Conservation (phyloP, 192 early-diverging fungal genomes). For the Diversispora eburnea region DNA sequence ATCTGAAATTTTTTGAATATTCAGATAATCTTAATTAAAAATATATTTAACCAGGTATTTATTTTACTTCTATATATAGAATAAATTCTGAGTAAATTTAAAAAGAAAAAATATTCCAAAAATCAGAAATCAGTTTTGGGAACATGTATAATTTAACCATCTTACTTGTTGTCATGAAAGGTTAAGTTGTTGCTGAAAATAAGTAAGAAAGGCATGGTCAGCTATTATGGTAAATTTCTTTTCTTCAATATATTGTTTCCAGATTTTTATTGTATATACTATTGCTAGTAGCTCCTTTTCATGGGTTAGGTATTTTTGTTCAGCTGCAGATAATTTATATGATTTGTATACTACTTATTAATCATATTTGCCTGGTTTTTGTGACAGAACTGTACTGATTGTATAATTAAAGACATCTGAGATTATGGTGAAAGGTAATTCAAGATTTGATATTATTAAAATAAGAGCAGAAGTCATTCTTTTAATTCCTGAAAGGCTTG, state of each 20-base stretch:
- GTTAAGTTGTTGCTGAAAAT: slow-evolving; percentile 40
- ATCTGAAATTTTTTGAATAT: no score
- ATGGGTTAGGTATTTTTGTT: slow-evolving; percentile 34
- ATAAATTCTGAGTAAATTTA: no score
- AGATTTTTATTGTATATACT: slow-evolving; percentile 37
- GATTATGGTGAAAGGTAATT: slow-evolving; percentile 26
- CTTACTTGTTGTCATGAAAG: not conserved
- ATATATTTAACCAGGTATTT: no score
- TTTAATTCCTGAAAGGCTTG: slow-evolving; percentile 36
- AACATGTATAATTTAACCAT: slow-evolving; percentile 21
- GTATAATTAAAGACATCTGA: slow-evolving; percentile 42
- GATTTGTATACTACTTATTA: slow-evolving; percentile 35
- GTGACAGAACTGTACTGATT: slow-evolving; percentile 39
- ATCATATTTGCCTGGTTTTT: slow-evolving; percentile 29
- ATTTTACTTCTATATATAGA: no score
- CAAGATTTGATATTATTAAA: slow-evolving; percentile 31
- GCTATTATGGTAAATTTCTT: slow-evolving; percentile 34
- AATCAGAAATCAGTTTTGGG: no score
- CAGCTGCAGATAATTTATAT: slow-evolving; percentile 30
- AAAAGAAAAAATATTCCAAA: no score
- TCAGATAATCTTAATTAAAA: no score
- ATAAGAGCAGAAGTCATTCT: slow-evolving; percentile 28
- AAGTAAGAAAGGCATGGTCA: slow-evolving; percentile 41
- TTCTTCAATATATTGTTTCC: slow-evolving; percentile 38
- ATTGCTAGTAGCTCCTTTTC: slow-evolving; percentile 44